Evolutionary conservation across 2,329 filamentous ascomycete genomes (phyloP), one percentile per base, ranked within the genome.

Genomic region (Aureobasidium sp.): DNA sequence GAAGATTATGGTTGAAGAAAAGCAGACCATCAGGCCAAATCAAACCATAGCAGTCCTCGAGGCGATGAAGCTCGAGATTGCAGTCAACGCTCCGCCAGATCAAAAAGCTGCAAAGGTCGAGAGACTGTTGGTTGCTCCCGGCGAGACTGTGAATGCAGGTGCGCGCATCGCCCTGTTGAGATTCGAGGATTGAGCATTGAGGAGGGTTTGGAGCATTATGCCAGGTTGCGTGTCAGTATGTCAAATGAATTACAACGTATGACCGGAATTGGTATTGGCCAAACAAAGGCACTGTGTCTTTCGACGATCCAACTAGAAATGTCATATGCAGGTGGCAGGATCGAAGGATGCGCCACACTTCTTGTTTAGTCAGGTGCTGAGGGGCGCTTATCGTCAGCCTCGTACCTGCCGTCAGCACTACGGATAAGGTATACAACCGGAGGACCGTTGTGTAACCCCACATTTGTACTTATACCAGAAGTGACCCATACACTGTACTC

Each of bases 1-100:
- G 76, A 78, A 78, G 63, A 71, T 78, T 3, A 70, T 74, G 53
- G 74, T 77, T 5, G 65, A 70, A 25, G 75, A 77, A 58, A 71
- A 72, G 0, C 70, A 75, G 36, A 67, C 67, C 5, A 62, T 77
- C n/a, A 69, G 69, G 22, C 65, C 72, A 17, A 71, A 68, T 1
- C 72, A 70, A 44, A 68, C 73, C 31, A 68, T 78, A 20, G 71
- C 73, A 0, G 75, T 78, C n/a, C 71, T 79, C 4, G 77, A 79
- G 64, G 76, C 77, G 1, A 78, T 78, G 77, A 78, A 79, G 66
- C 67, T 78, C 11, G 77, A 78, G 62, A 78, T 79, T 65, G 73
- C 74, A n/a, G 75, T 79, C 37, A 73, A 75, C 58, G 70, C 70
- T 4, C 73, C 75, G 0, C 71, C 75, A 2, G 70, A 71, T 53